Base-by-base conservation (phyloP, 495 filamentous ascomycete genomes). In the Evernia prunastri region DNA sequence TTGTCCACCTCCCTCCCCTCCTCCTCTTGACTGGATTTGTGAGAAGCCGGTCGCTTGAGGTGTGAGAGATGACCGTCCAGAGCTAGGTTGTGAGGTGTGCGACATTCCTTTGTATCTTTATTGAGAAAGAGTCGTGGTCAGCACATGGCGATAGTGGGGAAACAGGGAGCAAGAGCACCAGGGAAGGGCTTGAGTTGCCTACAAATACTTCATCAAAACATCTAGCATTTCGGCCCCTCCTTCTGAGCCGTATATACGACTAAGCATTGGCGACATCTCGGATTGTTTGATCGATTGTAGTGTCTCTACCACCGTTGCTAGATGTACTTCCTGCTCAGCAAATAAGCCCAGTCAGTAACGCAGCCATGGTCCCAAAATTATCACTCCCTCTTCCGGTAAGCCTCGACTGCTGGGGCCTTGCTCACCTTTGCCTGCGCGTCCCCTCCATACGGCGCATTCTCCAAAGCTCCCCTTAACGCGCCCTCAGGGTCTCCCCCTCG, bases 221-320 rank as follows among this genome's bases (percentile, higher is more conserved):
- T 91, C 88, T 66, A 89, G 70, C 8, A 79, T 74, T 76, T 95
- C 92, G 59, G 83, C 81, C 0, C 92, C 90, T 49, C 87, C 87
- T 47, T 86, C 79, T 4, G 84, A 82, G 20, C 72, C 75, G 72
- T 89, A 92, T 65, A 96, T 89, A 18, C 87, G 81, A 72, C 85
- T 83, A 59, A 96, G 76, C 71, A 96, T 84, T 3, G 89, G 87
- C 37, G 87, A 87, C 90, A 96, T 96, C 69, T 96, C 92, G 56
- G 87, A 86, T 73, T 91, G 89, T 66, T 91, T 89, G 73, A 95
- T 96, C 13, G 88, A 89, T 75, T 95, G 91, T 64, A 96, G 79
- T 45, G 95, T 90, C 75, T 96, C 92, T 40, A 87, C 85, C 12
- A 96, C 87, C 13, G 89, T 89, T 47, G 87, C 84, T 63, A 93